Evolutionary conservation across 2,329 filamentous ascomycete species (phyloP).

Genomic region (Epichloe amarillans): DNA sequence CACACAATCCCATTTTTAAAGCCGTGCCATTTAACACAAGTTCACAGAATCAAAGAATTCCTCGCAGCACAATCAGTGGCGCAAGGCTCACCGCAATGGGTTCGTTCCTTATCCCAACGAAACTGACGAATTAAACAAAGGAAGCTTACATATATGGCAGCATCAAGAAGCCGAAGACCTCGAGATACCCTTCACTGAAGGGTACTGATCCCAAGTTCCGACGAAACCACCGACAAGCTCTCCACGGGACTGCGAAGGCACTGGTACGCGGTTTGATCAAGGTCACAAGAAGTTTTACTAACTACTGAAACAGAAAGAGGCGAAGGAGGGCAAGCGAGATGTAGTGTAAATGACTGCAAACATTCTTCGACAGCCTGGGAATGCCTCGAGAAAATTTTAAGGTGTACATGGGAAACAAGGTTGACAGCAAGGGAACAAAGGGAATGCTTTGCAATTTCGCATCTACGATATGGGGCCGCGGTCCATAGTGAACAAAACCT

Average conservation of each 20-base stretch:
- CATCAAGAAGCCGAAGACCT: slow-evolving; percentile 99
- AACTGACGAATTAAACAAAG: neutral
- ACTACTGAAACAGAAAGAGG: slow-evolving; percentile 65
- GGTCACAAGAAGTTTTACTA: slow-evolving; percentile 13
- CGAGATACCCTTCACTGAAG: slow-evolving; percentile 97
- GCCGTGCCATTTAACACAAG: neutral
- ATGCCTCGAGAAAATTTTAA: neutral
- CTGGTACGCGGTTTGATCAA: slow-evolving; percentile 51
- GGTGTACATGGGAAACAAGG: neutral
- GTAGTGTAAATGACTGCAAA: slow-evolving; percentile 43
- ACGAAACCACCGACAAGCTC: slow-evolving; percentile 98
- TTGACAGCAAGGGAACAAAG: neutral
- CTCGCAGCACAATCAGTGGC: slow-evolving; percentile 96
- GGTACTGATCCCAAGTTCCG: slow-evolving; percentile 99
- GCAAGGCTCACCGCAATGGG: slow-evolving; percentile 99
- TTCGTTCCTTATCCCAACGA: slow-evolving; percentile 35
- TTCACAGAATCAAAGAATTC: slow-evolving; percentile 95
- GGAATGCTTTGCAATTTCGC: neutral
- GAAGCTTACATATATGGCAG: slow-evolving; percentile 32
- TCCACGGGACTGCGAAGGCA: slow-evolving; percentile 96
- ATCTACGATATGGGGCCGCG: neutral
- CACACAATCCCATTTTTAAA: neutral
- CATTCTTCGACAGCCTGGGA: neutral
- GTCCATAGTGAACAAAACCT: neutral
- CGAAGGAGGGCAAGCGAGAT: slow-evolving; percentile 91